Evolutionary conservation across 2,329 filamentous ascomycete species (phyloP).

Genomic region (Akanthomyces uredinophilus): DNA sequence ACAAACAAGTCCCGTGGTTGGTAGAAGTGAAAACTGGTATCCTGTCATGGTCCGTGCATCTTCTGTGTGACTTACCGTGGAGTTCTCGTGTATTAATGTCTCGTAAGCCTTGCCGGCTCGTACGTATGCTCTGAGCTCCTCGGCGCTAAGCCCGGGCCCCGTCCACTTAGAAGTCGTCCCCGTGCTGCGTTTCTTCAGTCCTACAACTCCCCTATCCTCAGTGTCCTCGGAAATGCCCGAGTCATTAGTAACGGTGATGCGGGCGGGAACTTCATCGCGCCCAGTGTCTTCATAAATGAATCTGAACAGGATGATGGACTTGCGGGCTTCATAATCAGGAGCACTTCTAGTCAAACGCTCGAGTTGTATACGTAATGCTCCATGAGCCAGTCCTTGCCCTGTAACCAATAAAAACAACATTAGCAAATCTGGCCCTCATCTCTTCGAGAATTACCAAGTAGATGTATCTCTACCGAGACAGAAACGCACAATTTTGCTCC

Average conservation of each 20-base stretch:
- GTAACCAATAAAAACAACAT: no score
- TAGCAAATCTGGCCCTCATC: no score
- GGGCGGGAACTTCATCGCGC: not conserved
- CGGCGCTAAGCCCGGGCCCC: not conserved
- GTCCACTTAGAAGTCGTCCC: not conserved
- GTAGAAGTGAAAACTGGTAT: no score
- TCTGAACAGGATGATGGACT: not conserved
- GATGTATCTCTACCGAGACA: no score
- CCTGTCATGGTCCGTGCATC: no score
- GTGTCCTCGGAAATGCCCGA: not conserved
- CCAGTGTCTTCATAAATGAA: not conserved
- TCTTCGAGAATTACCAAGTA: no score
- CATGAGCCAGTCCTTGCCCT: constrained; percentile 1
- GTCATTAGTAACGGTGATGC: not conserved
- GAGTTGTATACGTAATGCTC: not conserved
- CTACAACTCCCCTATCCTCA: no score
- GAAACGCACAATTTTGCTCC: constrained; percentile 19
- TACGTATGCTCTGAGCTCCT: not conserved
- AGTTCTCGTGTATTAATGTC: not conserved
- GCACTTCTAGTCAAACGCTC: no score
- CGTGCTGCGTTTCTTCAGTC: not conserved
- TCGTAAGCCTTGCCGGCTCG: not conserved
- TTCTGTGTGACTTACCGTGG: not conserved
- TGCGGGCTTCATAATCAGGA: no score
- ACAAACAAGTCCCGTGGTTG: no score